Percentiles rank a stretch among this genome's conserved stretches.
Evolutionary conservation across 495 filamentous ascomycete genomes (phyloP).

Genomic region (Neurospora sp.): DNA sequence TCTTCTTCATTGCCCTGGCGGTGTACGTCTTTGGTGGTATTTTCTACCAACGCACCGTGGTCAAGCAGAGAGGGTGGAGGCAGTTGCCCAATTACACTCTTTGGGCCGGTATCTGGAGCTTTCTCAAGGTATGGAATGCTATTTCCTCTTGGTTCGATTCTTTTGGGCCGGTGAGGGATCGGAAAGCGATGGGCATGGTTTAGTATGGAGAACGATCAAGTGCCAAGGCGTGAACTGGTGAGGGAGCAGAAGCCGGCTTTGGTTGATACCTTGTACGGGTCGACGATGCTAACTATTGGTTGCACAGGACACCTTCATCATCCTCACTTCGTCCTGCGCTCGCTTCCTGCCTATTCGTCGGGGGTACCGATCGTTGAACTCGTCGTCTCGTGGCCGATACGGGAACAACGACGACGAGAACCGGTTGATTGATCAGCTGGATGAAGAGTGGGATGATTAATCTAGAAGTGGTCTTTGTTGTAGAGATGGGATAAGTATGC

Average conservation of each 20-base stretch:
- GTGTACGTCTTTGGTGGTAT: slow-evolving; percentile 90
- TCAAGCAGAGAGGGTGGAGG: slow-evolving; percentile 89
- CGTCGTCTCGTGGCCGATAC: slow-evolving; percentile 35
- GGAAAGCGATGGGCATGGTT: not conserved
- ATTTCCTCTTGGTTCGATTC: not conserved
- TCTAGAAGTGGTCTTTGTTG: not conserved
- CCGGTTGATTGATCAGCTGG: slow-evolving; percentile 86
- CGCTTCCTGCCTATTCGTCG: slow-evolving; percentile 51
- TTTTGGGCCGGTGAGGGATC: not conserved
- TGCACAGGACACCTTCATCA: slow-evolving; percentile 68
- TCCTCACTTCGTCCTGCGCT: slow-evolving; percentile 66
- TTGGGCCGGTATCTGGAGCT: slow-evolving; percentile 81
- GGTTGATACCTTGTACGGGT: not conserved
- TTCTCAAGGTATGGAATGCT: slow-evolving; percentile 54
- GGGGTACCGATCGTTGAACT: slow-evolving; percentile 51
- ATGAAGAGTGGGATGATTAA: slow-evolving; percentile 76
- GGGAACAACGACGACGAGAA: slow-evolving; percentile 73
- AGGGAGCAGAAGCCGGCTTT: not conserved
- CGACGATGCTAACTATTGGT: slow-evolving; percentile 4
- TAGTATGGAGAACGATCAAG: not conserved
- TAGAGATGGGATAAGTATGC: not conserved
- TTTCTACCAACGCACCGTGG: slow-evolving; percentile 90
- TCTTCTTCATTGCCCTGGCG: slow-evolving; percentile 70
- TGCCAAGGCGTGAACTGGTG: not conserved
- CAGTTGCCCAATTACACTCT: slow-evolving; percentile 90